Base-by-base conservation (phyloP, 805 yeast species). In the Blastobotrys parvus region DNA sequence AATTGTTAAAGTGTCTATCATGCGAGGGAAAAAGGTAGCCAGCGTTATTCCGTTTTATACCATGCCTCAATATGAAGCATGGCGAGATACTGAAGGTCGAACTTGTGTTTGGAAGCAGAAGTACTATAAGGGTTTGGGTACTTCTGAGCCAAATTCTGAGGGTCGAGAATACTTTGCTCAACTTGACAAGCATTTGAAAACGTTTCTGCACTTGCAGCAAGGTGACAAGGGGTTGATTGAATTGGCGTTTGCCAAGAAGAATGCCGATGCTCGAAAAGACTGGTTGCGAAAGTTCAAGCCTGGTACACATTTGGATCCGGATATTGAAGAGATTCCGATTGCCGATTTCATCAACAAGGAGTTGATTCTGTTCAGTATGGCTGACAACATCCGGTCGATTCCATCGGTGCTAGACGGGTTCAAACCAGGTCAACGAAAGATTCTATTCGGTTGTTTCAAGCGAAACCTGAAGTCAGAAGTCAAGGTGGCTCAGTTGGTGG, bases 91-190 rank as follows among this genome's bases (percentile, higher is more conserved):
- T 3, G 94, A 84, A 54, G 92, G 96, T 31, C 64, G 66, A 23
- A 70, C 65, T 6, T 78, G 78, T 54, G 74, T 88, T 8, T 92
- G 96, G 92, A 77, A 82, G 38, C 94, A 85, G 55, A 92, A 92
- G 74, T 92, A 92, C 69, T 92, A 87, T 69, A 92, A 92, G 72
- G 98, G 98, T 77, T 75, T 92, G 72, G 98, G 98, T 78, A 88
- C 98, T 3, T 90, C 97, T 1, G 73, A 80, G 1, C 77, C 78
- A 21, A 32, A 44, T 30, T 73, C 68, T 29, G 98, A 92, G 63
- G 85, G 84, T 48, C 77, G 92, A 52, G 92, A 85, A 58, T 92
- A 92, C 58, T 92, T 92, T 62, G 69, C 86, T 34, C 82, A 83
- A 49, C 70, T 92, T 25, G 95, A 84, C 53, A 79, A 71, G 49